These are phyloP conservation scores for Tarenaya hassleriana DNA, from an alignment of 345 rosid species.

Conservation along the genomic window DNA sequence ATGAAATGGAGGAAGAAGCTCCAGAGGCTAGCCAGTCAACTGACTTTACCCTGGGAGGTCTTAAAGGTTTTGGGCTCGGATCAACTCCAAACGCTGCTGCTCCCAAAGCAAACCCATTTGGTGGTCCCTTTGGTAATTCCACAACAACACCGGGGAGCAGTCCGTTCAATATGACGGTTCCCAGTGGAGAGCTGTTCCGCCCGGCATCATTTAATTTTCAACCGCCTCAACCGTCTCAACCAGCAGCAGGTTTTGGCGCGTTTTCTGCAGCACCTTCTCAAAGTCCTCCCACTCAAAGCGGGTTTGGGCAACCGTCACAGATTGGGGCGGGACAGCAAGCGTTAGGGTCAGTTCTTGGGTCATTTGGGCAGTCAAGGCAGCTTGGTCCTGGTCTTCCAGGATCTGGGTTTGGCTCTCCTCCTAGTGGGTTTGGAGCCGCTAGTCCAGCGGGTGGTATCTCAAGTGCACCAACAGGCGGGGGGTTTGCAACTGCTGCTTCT, in stretches of 20 bases:
- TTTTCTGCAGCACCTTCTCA: slow-evolving; percentile 53
- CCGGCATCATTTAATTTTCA: slow-evolving; percentile 89
- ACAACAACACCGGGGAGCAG: slow-evolving; percentile 39
- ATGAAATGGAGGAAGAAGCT: slow-evolving; percentile 98
- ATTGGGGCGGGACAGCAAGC: slow-evolving; percentile 84
- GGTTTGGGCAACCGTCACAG: slow-evolving; percentile 76
- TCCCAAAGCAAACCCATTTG: slow-evolving; percentile 66
- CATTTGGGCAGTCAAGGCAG: slow-evolving; percentile 96
- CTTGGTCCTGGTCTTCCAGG: slow-evolving; percentile 59
- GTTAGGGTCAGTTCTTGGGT: slow-evolving; percentile 84
- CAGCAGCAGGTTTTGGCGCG: slow-evolving; percentile 39
- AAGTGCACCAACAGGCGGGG: slow-evolving; percentile 45
- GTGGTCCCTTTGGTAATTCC: slow-evolving; percentile 55
- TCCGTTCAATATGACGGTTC: slow-evolving; percentile 50
- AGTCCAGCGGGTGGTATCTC: slow-evolving; percentile 44
- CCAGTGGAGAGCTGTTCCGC: slow-evolving; percentile 75
- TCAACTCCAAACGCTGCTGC: slow-evolving; percentile 41
- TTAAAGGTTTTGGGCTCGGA: slow-evolving; percentile 71
- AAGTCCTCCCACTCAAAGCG: slow-evolving; percentile 53
- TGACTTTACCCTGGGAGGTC: slow-evolving; percentile 61
- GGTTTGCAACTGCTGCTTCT: slow-evolving; percentile 45
- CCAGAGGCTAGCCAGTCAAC: slow-evolving; percentile 51
- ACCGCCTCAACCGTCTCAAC: slow-evolving; percentile 51
- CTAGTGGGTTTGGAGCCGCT: slow-evolving; percentile 37
- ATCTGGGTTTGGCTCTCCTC: slow-evolving; percentile 51